Evolutionary conservation across 257 asterid species (phyloP).

Genomic region (Scutellaria galericulata): DNA sequence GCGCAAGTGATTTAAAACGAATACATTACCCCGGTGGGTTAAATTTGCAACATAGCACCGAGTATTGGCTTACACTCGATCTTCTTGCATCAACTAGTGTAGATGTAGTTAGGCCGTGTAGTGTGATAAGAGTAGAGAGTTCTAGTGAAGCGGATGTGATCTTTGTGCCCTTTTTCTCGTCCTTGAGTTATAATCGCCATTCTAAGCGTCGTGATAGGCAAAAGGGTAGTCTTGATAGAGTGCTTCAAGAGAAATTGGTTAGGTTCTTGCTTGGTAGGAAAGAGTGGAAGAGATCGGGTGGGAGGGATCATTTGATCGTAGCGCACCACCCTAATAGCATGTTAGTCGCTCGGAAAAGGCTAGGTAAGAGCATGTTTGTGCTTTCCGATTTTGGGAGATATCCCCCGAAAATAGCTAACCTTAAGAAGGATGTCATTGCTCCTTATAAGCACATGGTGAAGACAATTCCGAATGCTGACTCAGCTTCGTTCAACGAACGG

Average conservation of each 20-base stretch:
- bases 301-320: conserved; percentile 72
- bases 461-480: conserved; percentile 42
- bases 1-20: conserved; percentile 34
- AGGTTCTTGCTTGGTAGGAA: conserved; percentile 51
- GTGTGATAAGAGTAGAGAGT: conserved; percentile 57
- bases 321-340: conserved; percentile 89
- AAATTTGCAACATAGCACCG: conserved; percentile 74
- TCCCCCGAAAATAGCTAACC: conserved; percentile 58
- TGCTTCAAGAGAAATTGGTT: conserved; percentile 67
- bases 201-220: conserved; percentile 52
- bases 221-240: conserved; percentile 43
- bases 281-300: conserved; percentile 66
- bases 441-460: conserved; percentile 89
- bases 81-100: conserved; percentile 62
- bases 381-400: conserved; percentile 87
- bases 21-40: conserved; percentile 83
- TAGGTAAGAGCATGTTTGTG: conserved; percentile 68
- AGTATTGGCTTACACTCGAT: conserved; percentile 85
- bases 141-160: conserved; percentile 64
- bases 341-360: conserved; percentile 61
- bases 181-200: conserved; percentile 74
- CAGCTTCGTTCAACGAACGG: conserved; percentile 56
- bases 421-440: conserved; percentile 80
- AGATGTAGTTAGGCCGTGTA: conserved; percentile 59
- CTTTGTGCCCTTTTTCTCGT: conserved; percentile 79